phyloP scores from a whole-genome alignment of 1,139 yeast species.

The Citeromyces hawaiiensis region DNA sequence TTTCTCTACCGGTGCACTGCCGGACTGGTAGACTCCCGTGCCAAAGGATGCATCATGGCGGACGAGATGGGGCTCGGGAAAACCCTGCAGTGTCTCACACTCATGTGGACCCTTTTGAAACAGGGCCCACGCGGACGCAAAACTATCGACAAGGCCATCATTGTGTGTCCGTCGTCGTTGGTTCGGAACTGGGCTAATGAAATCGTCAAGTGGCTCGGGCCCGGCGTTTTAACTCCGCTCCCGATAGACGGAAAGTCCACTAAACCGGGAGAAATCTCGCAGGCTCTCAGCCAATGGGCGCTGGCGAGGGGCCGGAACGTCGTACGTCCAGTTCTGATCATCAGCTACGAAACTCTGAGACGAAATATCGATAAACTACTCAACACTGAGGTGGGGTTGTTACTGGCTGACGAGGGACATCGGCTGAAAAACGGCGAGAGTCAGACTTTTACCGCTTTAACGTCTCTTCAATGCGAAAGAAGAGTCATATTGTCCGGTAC shows the following conservation, averaged over 20 bases:
- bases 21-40: slow-evolving; percentile 74
- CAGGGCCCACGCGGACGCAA: slow-evolving; percentile 86
- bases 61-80: slow-evolving; percentile 99
- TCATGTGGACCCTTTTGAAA: slow-evolving; percentile 85
- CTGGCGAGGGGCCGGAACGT: slow-evolving; percentile 78
- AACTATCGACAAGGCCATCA: slow-evolving; percentile 80
- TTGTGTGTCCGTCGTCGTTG: slow-evolving; percentile 90
- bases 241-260: slow-evolving; percentile 87
- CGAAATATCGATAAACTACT: slow-evolving; percentile 70
- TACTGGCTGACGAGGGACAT: slow-evolving; percentile 96
- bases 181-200: slow-evolving; percentile 98
- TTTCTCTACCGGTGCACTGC: slow-evolving; percentile 84
- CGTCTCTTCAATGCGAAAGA: slow-evolving; percentile 70
- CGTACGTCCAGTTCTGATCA: slow-evolving; percentile 85
- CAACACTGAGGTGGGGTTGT: slow-evolving; percentile 73
- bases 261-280: slow-evolving; percentile 51
- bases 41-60: slow-evolving; percentile 97
- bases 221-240: slow-evolving; percentile 74
- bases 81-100: slow-evolving; percentile 82
- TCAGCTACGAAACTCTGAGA: slow-evolving; percentile 90
- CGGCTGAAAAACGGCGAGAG: slow-evolving; percentile 91
- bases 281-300: slow-evolving; percentile 76
- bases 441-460: slow-evolving; percentile 77
- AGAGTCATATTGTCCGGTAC: slow-evolving; percentile 94
- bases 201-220: slow-evolving; percentile 90